Base-by-base conservation (phyloP, 208 protist genomes). In the Polymyxa betae region DNA sequence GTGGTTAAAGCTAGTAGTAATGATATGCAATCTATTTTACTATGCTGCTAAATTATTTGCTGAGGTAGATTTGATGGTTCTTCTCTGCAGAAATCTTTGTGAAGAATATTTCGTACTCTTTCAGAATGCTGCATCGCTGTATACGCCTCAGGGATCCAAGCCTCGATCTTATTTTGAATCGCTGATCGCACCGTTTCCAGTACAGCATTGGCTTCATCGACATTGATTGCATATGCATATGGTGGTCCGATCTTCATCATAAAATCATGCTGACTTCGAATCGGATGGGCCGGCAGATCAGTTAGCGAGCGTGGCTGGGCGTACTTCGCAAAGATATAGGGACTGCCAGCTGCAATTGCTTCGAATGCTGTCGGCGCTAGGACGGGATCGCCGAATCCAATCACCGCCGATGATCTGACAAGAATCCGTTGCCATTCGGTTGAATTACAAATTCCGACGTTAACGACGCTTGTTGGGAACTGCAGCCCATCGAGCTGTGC, bases 301-400 rank as follows among this genome's bases (percentile, higher is more conserved):
- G 72, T 16, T 12, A 82, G n/a, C n/a, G 72, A 82, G 10, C 72
- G 72, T 20, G 16, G 16, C n/a, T 35, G 5, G 16, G 72, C 5
- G 72, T 82, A 82, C n/a, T 82, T 82, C 10, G 72, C 72, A n/a
- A 82, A 82, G n/a, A 82, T 82, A 43, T 82, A 82, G n/a, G 72
- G 35, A n/a, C 16, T 45, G 12, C 72, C 72, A 43, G 72, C 5
- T 12, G 72, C 72, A 5, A 82, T 40, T 35, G 72, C 5, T 82
- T 82, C 72, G 5, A 82, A 20, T 20, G 35, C 72, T 5, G 72
- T 82, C 35, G 72, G 72, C 12, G 72, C 72, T 43, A 82, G n/a
- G 72, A 82, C 72, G 35, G 72, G 72, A 43, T 82, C 72, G 35
- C 72, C 72, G 10, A 82, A 82, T 43, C 16, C 5, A 38, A 82